A percentile compares a stretch with the other conserved stretches of the same genome.
Evolutionary conservation across 164 flowering plant species (phyloP).

Genomic region (Sextonia rubra): DNA sequence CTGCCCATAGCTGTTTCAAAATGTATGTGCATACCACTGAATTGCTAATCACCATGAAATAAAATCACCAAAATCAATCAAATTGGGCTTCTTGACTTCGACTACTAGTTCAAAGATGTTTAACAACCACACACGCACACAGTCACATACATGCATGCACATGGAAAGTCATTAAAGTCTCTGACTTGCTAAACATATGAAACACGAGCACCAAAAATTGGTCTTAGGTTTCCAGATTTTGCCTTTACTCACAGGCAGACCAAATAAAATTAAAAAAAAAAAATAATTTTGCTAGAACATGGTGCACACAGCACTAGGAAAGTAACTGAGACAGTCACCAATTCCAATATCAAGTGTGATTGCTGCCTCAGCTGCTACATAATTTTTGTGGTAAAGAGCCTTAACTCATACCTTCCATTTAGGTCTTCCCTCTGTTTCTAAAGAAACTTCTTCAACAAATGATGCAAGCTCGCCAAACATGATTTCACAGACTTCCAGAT

Average conservation of each 20-base stretch:
- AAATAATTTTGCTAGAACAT: background rate
- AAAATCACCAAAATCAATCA: too few relatives aligned
- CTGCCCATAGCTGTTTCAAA: background rate
- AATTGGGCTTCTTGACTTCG: too few relatives aligned
- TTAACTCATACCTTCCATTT: slow-evolving; percentile 84
- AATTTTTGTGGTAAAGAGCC: background rate
- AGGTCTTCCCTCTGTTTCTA: slow-evolving; percentile 87
- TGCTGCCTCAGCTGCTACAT: background rate
- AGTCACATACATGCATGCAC: too few relatives aligned
- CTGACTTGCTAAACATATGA: background rate
- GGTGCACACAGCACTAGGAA: background rate
- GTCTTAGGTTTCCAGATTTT: too few relatives aligned
- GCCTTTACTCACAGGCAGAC: too few relatives aligned
- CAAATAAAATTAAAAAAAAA: too few relatives aligned
- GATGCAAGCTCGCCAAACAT: slow-evolving; percentile 90
- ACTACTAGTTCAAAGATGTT: too few relatives aligned
- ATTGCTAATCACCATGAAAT: background rate
- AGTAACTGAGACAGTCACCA: background rate
- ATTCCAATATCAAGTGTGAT: background rate
- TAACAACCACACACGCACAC: too few relatives aligned
- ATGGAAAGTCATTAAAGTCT: background rate
- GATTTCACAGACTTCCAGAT: slow-evolving; percentile 81
- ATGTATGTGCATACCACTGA: background rate
- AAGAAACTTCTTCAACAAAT: slow-evolving; percentile 78
- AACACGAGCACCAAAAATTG: too few relatives aligned